Evolutionary conservation across 805 yeast species (phyloP), one percentile per base, ranked within the genome.

Genomic region (Ogataea nonfermentans): DNA sequence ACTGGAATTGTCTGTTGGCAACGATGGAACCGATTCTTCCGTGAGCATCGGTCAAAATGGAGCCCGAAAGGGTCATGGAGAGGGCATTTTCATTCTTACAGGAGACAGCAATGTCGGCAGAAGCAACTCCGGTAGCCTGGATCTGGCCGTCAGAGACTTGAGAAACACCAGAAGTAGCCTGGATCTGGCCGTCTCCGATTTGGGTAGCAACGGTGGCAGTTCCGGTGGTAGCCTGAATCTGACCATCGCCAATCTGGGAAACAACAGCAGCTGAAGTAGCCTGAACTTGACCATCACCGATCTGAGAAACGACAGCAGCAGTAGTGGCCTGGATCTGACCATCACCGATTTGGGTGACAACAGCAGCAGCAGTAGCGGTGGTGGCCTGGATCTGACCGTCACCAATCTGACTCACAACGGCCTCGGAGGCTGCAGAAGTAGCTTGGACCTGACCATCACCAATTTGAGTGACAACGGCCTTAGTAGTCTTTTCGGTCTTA

Each of bases 1-100:
- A 76, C 65, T 76, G 81, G 74, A 76, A 76, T 64, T 76, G 81
- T 66, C 76, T 68, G 74, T 74, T 74, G 43, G 79, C 78, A 48
- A 75, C 80, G 61, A 75, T 74, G 29, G 79, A 73, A 51, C 80
- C 80, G 47, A 75, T 63, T 70, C 80, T 72, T 44, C 76, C 76
- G 36, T 56, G 40, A 20, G 67, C 45, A 49, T 75, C 80, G n/a
- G 60, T 70, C 56, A 76, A 66, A 37, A 70, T 54, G 37, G 71
- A 59, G 32, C 49, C 61, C 30, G 62, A 53, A 55, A 76, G 66
- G 11, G 62, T 56, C 66, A 76, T 61, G 17, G 74, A 51, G 46
- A 76, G 68, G 28, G 76, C 52, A 52, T 57, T 61, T 13, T 52
- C 57, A 29, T 63, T 42, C 23, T 45, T 38, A 59, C 76, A 69